Percentiles rank a stretch among this genome's conserved stretches.
These are phyloP conservation scores for Rhodotorula glutinis DNA, from an alignment of 1,284 basidiomycete species.

Conservation along the genomic window DNA sequence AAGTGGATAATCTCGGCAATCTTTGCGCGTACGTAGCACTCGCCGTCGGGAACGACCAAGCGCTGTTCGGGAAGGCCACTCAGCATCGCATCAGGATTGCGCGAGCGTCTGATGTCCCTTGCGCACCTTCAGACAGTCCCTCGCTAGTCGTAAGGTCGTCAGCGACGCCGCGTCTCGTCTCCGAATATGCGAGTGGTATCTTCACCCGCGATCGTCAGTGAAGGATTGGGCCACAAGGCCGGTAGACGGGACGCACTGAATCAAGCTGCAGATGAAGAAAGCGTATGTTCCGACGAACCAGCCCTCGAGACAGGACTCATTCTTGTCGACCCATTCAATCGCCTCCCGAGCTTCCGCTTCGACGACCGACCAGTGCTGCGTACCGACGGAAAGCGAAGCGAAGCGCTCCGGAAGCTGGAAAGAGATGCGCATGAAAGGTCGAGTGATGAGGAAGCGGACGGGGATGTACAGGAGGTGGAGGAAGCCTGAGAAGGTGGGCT, in stretches of 20 bases:
- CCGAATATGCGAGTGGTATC: constrained; percentile 87
- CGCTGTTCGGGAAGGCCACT: constrained; percentile 34
- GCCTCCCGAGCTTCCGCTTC: constrained; percentile 69
- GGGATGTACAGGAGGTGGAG: constrained; percentile 81
- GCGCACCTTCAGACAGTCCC: constrained; percentile 68
- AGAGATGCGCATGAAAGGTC: constrained; percentile 84
- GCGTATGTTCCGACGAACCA: constrained; percentile 82
- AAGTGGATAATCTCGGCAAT: constrained; percentile 88
- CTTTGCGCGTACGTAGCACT: constrained; percentile 53
- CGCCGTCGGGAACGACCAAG: constrained; percentile 42
- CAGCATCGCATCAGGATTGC: constrained; percentile 61
- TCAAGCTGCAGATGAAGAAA: constrained; percentile 81
- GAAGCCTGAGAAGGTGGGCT: constrained; percentile 63
- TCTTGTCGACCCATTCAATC: constrained; percentile 82
- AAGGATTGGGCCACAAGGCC: neutral
- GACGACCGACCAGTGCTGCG: constrained; percentile 72
- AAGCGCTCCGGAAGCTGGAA: constrained; percentile 76
- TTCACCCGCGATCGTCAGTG: constrained; percentile 46
- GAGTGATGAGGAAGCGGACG: constrained; percentile 58
- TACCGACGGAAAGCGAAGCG: constrained; percentile 73
- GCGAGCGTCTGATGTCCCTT: constrained; percentile 46
- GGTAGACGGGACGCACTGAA: constrained; percentile 61
- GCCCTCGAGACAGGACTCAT: constrained; percentile 78
- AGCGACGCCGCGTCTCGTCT: constrained; percentile 71
- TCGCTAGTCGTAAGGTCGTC: constrained; percentile 68